Conservation (phyloP, 495 filamentous ascomycete species). For the Pseudevernia furfuracea region DNA sequence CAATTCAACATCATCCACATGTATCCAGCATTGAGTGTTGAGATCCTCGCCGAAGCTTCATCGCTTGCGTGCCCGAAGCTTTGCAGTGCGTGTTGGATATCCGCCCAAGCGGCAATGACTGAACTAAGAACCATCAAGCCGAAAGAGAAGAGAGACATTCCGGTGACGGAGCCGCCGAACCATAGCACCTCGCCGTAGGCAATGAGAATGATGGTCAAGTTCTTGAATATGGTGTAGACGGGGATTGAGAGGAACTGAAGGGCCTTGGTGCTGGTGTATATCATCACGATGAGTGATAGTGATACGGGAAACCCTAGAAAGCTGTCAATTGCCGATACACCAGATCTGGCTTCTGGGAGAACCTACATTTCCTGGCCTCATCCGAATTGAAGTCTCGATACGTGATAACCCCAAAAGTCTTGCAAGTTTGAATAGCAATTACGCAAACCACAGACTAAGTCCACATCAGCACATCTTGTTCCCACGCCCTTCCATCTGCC, state of each 20-base stretch:
- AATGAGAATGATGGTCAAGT: slow-evolving; percentile 96
- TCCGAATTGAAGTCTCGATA: slow-evolving; percentile 85
- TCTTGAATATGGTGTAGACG: slow-evolving; percentile 99
- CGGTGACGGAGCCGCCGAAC: slow-evolving; percentile 92
- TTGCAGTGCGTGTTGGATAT: slow-evolving; percentile 80
- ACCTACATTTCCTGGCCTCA: slow-evolving; percentile 86
- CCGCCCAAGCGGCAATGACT: slow-evolving; percentile 93
- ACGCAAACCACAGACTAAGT: slow-evolving; percentile 83
- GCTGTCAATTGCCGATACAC: slow-evolving; percentile 25
- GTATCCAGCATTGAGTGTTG: slow-evolving; percentile 91
- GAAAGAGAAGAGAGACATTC: slow-evolving; percentile 87
- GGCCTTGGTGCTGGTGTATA: slow-evolving; percentile 95
- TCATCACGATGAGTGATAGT: slow-evolving; percentile 95
- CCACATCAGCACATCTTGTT: background rate
- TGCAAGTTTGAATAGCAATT: slow-evolving; percentile 75
- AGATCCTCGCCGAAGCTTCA: slow-evolving; percentile 67
- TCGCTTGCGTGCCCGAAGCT: slow-evolving; percentile 45
- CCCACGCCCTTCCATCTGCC: background rate
- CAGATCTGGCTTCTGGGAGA: background rate
- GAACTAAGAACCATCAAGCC: slow-evolving; percentile 96
- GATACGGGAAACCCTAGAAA: slow-evolving; percentile 90
- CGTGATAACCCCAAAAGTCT: slow-evolving; percentile 72
- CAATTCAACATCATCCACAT: slow-evolving; percentile 98
- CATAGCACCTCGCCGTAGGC: slow-evolving; percentile 98
- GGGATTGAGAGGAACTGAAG: slow-evolving; percentile 95